These are phyloP conservation scores for Pachyrhizus erosus DNA, from an alignment of 306 rosid species.

Conservation along the genomic window DNA sequence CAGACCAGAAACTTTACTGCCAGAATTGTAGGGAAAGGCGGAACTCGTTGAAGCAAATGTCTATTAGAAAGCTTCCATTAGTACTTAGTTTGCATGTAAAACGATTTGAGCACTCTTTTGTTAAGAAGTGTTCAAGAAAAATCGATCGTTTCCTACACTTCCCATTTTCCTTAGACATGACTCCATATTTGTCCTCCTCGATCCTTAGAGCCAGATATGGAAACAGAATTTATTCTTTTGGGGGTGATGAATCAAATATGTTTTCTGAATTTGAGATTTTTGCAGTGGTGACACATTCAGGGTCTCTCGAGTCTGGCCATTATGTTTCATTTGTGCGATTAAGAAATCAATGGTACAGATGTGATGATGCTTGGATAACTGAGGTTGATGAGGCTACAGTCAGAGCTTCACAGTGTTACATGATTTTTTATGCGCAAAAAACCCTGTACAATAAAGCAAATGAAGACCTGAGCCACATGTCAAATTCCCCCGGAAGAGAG, in stretches of 20 bases:
- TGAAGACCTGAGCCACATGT: constrained; percentile 57
- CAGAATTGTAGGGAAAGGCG: constrained; percentile 71
- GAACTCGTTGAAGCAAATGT: constrained; percentile 83
- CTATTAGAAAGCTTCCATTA: constrained; percentile 78
- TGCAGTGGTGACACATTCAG: constrained; percentile 86
- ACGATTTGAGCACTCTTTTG: constrained; percentile 80
- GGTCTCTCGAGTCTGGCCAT: constrained; percentile 89
- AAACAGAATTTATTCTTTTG: constrained; percentile 76
- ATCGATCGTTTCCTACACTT: constrained; percentile 77
- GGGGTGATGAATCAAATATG: constrained; percentile 71
- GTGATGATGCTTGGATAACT: constrained; percentile 92
- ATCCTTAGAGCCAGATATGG: constrained; percentile 83
- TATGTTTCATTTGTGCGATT: constrained; percentile 77
- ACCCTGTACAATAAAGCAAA: constrained; percentile 52
- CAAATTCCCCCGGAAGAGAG: constrained; percentile 56
- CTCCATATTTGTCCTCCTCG: constrained; percentile 80
- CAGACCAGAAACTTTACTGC: constrained; percentile 92
- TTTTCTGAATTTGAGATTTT: constrained; percentile 75
- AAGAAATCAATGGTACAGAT: constrained; percentile 78
- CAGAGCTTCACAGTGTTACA: constrained; percentile 88
- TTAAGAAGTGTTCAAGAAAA: constrained; percentile 69
- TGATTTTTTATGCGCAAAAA: constrained; percentile 87
- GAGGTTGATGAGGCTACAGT: constrained; percentile 84
- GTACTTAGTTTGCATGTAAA: constrained; percentile 85
- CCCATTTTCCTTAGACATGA: constrained; percentile 87